Percentiles rank a stretch among this genome's conserved stretches.
These are phyloP conservation scores for Globisporangium canariense DNA, from an alignment of 352 stramenopile species.

Conservation along the genomic window DNA sequence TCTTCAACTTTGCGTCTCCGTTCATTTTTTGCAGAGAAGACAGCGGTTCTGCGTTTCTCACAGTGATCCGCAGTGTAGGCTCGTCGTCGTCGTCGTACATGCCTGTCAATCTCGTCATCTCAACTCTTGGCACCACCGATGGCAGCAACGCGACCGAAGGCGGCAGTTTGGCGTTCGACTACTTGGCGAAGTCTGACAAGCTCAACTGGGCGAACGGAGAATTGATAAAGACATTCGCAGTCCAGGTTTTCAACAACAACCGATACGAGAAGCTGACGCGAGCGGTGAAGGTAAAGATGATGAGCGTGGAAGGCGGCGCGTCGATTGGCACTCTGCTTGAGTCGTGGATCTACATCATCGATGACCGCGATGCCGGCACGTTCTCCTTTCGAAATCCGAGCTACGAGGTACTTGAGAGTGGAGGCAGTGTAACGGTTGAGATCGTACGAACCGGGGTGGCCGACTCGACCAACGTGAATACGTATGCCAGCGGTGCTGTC, in stretches of 20 bases:
- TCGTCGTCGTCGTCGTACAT: conserved; percentile 61
- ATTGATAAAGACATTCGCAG: conserved; percentile 45
- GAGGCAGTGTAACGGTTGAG: conserved; percentile 34
- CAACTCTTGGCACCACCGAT: conserved; percentile 32
- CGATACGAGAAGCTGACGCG: conserved; percentile 44
- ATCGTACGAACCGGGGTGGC: conserved; percentile 44
- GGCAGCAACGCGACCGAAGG: conserved; percentile 66
- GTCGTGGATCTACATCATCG: conserved; percentile 71
- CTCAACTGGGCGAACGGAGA: conserved; percentile 56
- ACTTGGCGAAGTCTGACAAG: conserved; percentile 40
- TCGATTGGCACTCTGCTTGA: conserved; percentile 39
- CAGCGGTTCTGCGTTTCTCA: conserved; percentile 53
- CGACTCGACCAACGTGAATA: conserved; percentile 51
- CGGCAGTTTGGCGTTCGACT: conserved; percentile 63
- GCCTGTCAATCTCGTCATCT: conserved; percentile 45
- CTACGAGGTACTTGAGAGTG: conserved; percentile 68
- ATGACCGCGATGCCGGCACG: conserved; percentile 70
- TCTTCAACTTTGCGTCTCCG: conserved; percentile 54
- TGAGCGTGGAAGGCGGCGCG: conserved; percentile 47
- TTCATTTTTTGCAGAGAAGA: conserved; percentile 68
- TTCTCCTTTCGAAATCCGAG: conserved; percentile 49
- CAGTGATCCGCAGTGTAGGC: conserved; percentile 41
- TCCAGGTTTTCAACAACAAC: conserved; percentile 75
- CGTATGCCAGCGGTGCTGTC: conserved; percentile 51
- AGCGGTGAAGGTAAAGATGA: conserved; percentile 51